Percentiles rank a stretch among this genome's conserved stretches.
phyloP scores from a whole-genome alignment of 768 basidiomycete genomes.

The Russula foetens region DNA sequence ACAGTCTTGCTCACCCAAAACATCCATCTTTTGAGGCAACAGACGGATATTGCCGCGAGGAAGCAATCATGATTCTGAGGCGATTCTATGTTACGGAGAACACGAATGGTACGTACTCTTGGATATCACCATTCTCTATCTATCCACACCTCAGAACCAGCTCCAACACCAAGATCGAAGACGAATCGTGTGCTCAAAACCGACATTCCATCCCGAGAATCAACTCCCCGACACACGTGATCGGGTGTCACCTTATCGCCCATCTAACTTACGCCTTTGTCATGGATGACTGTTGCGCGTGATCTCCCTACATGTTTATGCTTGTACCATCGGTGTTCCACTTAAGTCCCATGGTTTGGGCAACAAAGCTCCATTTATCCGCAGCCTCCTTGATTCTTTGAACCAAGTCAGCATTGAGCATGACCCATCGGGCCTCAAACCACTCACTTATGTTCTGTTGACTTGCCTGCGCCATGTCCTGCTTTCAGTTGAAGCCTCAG shows the following conservation, averaged over 20 bases:
- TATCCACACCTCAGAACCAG: slow-evolving; percentile 33
- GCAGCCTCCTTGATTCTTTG: slow-evolving; percentile 65
- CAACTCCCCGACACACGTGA: slow-evolving; percentile 12
- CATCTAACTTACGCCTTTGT: neutral
- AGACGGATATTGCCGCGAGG: slow-evolving; percentile 42
- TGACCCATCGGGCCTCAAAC: neutral
- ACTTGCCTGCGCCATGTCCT: slow-evolving; percentile 76
- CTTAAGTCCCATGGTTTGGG: slow-evolving; percentile 50
- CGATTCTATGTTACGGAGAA: slow-evolving; percentile 84
- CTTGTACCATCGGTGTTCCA: slow-evolving; percentile 4
- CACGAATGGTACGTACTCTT: slow-evolving; percentile 71
- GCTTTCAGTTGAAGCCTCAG: slow-evolving; percentile 74
- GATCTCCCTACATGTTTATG: neutral
- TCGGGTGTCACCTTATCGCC: neutral
- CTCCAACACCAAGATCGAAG: slow-evolving; percentile 87
- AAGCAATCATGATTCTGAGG: slow-evolving; percentile 53
- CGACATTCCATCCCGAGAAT: slow-evolving; percentile 40
- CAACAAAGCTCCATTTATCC: slow-evolving; percentile 73
- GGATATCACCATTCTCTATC: neutral
- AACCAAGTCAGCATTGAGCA: neutral
- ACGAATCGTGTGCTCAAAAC: slow-evolving; percentile 78
- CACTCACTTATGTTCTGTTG: slow-evolving; percentile 55
- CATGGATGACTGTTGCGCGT: neutral
- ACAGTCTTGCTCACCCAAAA: slow-evolving; percentile 59
- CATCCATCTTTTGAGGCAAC: slow-evolving; percentile 69